Evolutionary conservation across 2,329 filamentous ascomycete genomes (phyloP).

Genomic region (Nigrograna mackinnonii): DNA sequence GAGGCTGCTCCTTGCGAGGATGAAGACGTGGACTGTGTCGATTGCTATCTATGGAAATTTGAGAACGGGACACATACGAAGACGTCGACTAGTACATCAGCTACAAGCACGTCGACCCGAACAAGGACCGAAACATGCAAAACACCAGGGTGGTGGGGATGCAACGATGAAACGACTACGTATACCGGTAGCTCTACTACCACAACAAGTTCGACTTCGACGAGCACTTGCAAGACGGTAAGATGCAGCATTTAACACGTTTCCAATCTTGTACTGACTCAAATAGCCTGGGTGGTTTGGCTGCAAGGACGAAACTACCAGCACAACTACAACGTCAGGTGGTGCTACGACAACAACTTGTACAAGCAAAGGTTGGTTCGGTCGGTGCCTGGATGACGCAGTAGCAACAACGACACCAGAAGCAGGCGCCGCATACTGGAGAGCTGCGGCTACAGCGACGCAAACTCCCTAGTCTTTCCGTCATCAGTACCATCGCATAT

Average conservation of each 20-base stretch:
- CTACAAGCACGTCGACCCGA: slow-evolving; percentile 24
- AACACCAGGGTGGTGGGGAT: slow-evolving; percentile 43
- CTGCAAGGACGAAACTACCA: slow-evolving; percentile 36
- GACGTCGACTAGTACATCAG: slow-evolving; percentile 22
- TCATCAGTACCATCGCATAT: neutral
- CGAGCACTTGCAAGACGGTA: slow-evolving; percentile 36
- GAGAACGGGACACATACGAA: slow-evolving; percentile 38
- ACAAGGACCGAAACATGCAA: slow-evolving; percentile 40
- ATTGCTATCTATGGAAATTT: slow-evolving; percentile 41
- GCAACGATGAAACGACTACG: slow-evolving; percentile 32
- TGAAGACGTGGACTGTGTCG: slow-evolving; percentile 37
- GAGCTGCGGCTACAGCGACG: slow-evolving; percentile 23
- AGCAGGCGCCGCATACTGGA: slow-evolving; percentile 28
- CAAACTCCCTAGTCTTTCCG: slow-evolving; percentile 16
- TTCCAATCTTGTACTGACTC: slow-evolving; percentile 10
- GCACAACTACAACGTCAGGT: slow-evolving; percentile 21
- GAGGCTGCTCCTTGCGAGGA: slow-evolving; percentile 35
- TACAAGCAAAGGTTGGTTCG: slow-evolving; percentile 40
- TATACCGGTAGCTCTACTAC: slow-evolving; percentile 14
- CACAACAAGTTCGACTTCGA: slow-evolving; percentile 13
- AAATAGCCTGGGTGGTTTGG: slow-evolving; percentile 39
- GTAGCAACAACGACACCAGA: slow-evolving; percentile 28
- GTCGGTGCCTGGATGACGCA: slow-evolving; percentile 31
- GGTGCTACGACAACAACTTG: slow-evolving; percentile 31
- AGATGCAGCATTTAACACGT: slow-evolving; percentile 5